Evolutionary conservation across 2,329 filamentous ascomycete species (phyloP), one percentile per base, ranked within the genome.

Genomic region (Cercospora sp.): DNA sequence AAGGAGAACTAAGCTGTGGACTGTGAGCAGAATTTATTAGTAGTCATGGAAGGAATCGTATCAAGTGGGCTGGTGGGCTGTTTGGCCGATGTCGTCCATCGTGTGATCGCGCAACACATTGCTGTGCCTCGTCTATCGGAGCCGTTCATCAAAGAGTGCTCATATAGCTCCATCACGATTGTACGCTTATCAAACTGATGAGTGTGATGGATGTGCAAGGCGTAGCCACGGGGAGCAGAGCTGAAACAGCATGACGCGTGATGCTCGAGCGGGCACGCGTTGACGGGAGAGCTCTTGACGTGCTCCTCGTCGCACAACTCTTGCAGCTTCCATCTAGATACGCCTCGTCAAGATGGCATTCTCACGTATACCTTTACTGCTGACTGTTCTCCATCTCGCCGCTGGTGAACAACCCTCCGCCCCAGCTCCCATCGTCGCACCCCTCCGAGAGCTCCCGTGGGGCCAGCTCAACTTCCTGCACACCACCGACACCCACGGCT

Each of bases 391-490:
- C 9, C 74, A 74, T 39, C 31, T 71, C 48, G 72, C 70, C 26
- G 53, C 67, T 23, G 72, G 75, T 39, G 85, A 89, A 67, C 95
- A 99, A 79, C 94, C 94, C 9, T 89, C 87, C 66, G 92, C 94
- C 63, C 89, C 89, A n/a, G 81, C 86, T 48, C 92, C 95, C 7
- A 86, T 94, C 68, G 86, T 88, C 66, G 93, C 91, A 65, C 94
- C 93, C 57, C 87, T 98, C 80, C 90, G 94, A 75, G 87, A 93
- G 73, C 85, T 99, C 64, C 87, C 89, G 74, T 97, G 94, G 92
- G 94, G 91, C n/a, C 90, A 97, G 78, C 86, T 98, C 76, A 98
- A 98, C 84, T 96, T 84, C 75, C 76, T 99, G n/a, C 94, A 96
- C 77, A 98, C 95, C 0, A 98, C 95, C 39, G 83, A 98, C 78